Percentiles rank a stretch among this genome's conserved stretches.
phyloP scores from a whole-genome alignment of 1,139 yeast genomes.

The Pichia sp. region DNA sequence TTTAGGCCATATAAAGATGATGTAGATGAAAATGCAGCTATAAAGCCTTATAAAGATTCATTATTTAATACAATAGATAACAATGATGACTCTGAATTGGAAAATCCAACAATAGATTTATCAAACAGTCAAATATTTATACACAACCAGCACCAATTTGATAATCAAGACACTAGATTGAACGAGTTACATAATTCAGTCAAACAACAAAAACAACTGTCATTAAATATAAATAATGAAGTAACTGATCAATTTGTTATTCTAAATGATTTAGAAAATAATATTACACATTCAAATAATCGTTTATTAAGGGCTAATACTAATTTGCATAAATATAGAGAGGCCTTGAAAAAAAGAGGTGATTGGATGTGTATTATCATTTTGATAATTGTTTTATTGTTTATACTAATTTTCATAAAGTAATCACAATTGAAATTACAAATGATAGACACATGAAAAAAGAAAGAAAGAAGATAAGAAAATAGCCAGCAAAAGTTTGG shows the following conservation, averaged over 20 bases:
- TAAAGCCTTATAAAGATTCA: conserved; percentile 5
- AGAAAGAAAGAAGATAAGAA: neutral
- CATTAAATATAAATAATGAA: conserved; percentile 59
- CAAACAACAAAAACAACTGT: conserved; percentile 48
- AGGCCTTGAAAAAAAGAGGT: conserved; percentile 60
- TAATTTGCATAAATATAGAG: conserved; percentile 49
- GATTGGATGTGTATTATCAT: conserved; percentile 65
- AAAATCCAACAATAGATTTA: conserved; percentile 15
- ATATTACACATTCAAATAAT: conserved; percentile 50
- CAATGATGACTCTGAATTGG: conserved; percentile 2
- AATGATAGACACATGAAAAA: neutral
- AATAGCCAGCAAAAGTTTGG: neutral
- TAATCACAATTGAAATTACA: conserved; percentile 19
- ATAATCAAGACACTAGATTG: conserved; percentile 57
- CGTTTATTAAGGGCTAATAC: conserved; percentile 50
- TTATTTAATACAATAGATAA: conserved; percentile 6
- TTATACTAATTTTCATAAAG: conserved; percentile 34
- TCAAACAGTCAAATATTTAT: conserved; percentile 52
- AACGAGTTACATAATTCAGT: conserved; percentile 56
- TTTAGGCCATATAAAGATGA: conserved; percentile 19
- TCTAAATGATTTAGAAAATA: conserved; percentile 62
- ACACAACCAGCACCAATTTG: conserved; percentile 58
- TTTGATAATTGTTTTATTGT: conserved; percentile 39
- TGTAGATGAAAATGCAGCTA: neutral
- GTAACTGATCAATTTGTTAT: conserved; percentile 62